Conservation (phyloP, 176 grass and related monocot genomes). For the Thalia dealbata region DNA sequence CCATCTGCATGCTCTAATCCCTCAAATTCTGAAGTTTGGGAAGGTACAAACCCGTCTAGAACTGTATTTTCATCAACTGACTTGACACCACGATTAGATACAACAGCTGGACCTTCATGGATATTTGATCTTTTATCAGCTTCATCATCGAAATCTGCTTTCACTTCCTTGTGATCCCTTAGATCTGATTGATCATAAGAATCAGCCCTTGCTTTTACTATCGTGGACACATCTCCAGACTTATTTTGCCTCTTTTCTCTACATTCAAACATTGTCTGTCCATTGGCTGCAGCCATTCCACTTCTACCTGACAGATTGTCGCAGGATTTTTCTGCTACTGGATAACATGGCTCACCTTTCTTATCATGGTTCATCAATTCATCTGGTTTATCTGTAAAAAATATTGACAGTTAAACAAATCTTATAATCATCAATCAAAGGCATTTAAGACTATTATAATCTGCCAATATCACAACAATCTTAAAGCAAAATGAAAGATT, state of each 20-base stretch:
- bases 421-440: not conserved
- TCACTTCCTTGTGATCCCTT: not conserved
- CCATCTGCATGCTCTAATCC: slow-evolving; percentile 5
- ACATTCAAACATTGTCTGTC: not conserved
- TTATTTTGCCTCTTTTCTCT: not conserved
- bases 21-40: not conserved
- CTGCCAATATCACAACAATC: not conserved
- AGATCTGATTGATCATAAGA: not conserved
- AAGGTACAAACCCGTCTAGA: not conserved
- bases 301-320: not conserved
- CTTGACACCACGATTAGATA: not conserved
- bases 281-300: not conserved
- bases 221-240: not conserved
- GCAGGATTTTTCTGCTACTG: not conserved
- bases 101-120: not conserved
- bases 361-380: not conserved
- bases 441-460: not conserved
- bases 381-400: not conserved
- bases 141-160: not conserved
- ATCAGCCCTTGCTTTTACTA: not conserved
- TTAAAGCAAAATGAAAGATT: not conserved
- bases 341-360: not conserved
- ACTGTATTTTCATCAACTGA: not conserved
- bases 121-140: not conserved
- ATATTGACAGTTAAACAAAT: not conserved